These are phyloP conservation scores for Luzula sylvatica DNA, from an alignment of 176 grass and related monocot species.

Conservation along the genomic window DNA sequence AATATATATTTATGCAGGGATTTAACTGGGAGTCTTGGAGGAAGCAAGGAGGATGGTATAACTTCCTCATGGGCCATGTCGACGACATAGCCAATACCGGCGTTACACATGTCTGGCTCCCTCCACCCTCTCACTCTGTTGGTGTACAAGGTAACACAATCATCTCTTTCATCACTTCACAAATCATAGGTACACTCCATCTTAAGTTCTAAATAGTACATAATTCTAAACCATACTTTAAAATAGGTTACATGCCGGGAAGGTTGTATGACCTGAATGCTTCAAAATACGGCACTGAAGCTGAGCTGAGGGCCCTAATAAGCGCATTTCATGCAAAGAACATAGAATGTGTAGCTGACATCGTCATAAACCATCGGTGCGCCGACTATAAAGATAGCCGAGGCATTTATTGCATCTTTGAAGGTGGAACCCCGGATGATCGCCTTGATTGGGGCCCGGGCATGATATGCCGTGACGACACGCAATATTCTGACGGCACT, in stretches of 20 bases:
- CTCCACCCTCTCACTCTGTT: conserved; percentile 66
- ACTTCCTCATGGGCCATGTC: conserved; percentile 29
- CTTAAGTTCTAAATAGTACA: too few species aligned
- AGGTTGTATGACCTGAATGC: conserved; percentile 64
- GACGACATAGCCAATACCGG: conserved; percentile 44
- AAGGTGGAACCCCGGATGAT: conserved; percentile 50
- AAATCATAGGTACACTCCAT: too few species aligned
- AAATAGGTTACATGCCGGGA: conserved; percentile 65
- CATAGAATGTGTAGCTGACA: conserved; percentile 54
- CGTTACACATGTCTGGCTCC: conserved; percentile 74
- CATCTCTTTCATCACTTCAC: too few species aligned
- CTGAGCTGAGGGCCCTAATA: conserved; percentile 42
- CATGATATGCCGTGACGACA: conserved; percentile 83
- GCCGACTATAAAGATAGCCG: conserved; percentile 61
- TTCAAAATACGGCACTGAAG: conserved; percentile 60
- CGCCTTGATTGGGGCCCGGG: conserved; percentile 79
- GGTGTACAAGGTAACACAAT: conserved; percentile 36
- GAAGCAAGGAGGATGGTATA: conserved; percentile 73
- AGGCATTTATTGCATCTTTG: conserved; percentile 82
- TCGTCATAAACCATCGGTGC: conserved; percentile 88
- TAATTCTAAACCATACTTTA: too few species aligned
- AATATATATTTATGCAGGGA: conserved; percentile 26
- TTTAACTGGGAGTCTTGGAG: conserved; percentile 91
- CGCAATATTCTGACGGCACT: conserved; percentile 59
- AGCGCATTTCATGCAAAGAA: conserved; percentile 35